Evolutionary conservation across 106 monocot species (phyloP).

Genomic region (Triglochin maritima): DNA sequence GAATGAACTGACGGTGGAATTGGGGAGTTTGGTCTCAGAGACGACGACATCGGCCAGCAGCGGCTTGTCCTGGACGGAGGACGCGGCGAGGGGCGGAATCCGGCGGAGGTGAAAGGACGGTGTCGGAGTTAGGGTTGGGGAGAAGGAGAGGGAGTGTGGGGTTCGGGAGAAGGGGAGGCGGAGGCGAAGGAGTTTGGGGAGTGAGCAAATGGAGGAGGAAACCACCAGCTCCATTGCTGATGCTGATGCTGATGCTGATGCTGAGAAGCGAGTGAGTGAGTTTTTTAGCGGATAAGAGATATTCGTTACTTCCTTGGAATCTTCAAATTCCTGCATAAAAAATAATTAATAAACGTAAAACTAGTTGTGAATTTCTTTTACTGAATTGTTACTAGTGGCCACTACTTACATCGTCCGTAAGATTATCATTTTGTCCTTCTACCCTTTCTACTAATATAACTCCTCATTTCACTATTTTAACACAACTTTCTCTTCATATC

Average conservation of each 20-base stretch:
- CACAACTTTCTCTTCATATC: too few species aligned
- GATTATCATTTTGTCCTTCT: too few species aligned
- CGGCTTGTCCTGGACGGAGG: conserved; percentile 17
- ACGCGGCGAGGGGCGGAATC: not conserved
- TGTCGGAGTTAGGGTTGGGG: not conserved
- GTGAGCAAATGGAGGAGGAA: not conserved
- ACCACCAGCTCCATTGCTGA: not conserved
- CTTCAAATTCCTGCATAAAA: not conserved
- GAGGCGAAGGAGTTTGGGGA: not conserved
- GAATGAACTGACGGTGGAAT: conserved; percentile 50
- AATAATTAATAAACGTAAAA: too few species aligned
- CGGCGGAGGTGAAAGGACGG: not conserved
- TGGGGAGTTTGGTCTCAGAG: conserved; percentile 51
- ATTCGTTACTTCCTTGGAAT: too few species aligned
- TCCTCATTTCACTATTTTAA: too few species aligned
- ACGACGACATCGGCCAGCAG: conserved; percentile 36
- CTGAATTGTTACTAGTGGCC: too few species aligned
- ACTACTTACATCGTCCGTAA: too few species aligned
- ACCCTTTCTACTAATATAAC: too few species aligned
- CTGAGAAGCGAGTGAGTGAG: not conserved
- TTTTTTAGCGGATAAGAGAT: not conserved
- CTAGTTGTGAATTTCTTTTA: too few species aligned
- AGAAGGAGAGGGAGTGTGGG: not conserved
- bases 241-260: not conserved
- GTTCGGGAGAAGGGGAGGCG: not conserved